Base-by-base conservation (phyloP, 2,329 filamentous ascomycete species). In the Pseudophaeomoniella oleicola region DNA sequence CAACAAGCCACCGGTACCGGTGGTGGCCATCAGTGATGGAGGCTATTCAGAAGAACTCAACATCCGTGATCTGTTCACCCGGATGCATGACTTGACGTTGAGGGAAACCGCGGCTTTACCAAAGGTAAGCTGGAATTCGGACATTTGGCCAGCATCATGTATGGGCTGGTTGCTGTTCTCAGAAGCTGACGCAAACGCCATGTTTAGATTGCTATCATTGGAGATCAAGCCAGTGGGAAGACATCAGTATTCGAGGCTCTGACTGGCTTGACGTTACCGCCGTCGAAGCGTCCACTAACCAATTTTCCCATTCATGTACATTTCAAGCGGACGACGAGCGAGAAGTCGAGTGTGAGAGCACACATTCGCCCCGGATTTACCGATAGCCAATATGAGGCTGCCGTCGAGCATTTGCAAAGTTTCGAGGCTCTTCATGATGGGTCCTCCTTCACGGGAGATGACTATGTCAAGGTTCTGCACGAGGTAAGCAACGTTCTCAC, bases 181-280 rank as follows among this genome's bases (percentile, higher is more conserved):
- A 27, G 22, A 27, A 27, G 6, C 6, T n/a, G n/a, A 27, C 6
- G n/a, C 22, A 9, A 27, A 27, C 22, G 9, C 22, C 22, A n/a
- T 27, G 22, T 9, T 1, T 52, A 72, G 44, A 59, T 75, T 27
- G 63, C 77, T 3, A 72, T 77, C 3, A 69, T 70, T 17, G 73
- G 75, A 3, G 67, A 75, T 37, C 71, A 75, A 38, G 74, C 68
- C 0, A 66, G 67, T 1, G 75, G 74, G 2, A 80, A 80, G 47
- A 74, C 67, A n/a, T 78, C 72, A 0, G 71, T 78, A 0, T 62
- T 80, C 0, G 71, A 79, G 43, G 75, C 75, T 0, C 71, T 81
- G 33, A 72, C 73, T 0, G 64, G 68, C 6, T 67, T 81, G 2
- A 63, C 64, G 0, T 78, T 80, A 33, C 69, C 72, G 0, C 56